Evolutionary conservation across 2,329 filamentous ascomycete genomes (phyloP).

Genomic region (Ophiosphaerella herpotricha): DNA sequence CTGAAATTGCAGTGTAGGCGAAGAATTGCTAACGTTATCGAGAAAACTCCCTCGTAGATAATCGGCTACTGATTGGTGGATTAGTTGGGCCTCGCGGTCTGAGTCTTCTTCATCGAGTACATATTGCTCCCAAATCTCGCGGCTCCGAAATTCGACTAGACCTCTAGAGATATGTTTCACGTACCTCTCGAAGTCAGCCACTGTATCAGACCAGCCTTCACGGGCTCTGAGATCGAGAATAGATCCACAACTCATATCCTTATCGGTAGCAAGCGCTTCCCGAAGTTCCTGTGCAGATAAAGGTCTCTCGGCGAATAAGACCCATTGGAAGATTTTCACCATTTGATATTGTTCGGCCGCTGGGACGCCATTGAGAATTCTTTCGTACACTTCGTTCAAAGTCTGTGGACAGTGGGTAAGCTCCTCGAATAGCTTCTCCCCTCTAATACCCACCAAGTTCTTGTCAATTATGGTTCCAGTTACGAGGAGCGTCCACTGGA

Average conservation of each 20-base stretch:
- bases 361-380: not conserved
- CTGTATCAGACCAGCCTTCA: no score
- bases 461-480: conserved; percentile 5
- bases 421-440: conserved; percentile 1
- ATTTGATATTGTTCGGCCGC: conserved; percentile 4
- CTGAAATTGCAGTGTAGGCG: not conserved
- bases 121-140: conserved; percentile 8
- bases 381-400: conserved; percentile 1
- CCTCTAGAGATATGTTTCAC: no score
- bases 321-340: conserved; percentile 13
- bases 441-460: conserved; percentile 1
- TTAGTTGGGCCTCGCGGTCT: conserved; percentile 19
- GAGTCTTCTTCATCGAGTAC: conserved; percentile 10
- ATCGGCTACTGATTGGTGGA: conserved; percentile 20
- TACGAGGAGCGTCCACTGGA: conserved; percentile 7
- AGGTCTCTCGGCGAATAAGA: conserved; percentile 9
- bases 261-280: conserved; percentile 8
- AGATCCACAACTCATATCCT: no score
- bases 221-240: no score
- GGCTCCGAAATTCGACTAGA: no score
- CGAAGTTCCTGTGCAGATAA: conserved; percentile 17
- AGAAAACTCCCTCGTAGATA: conserved; percentile 11
- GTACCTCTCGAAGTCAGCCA: no score
- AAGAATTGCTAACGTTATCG: not conserved
- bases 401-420: no score